These are phyloP conservation scores for Diaporthe sp. DNA, from an alignment of 2,329 filamentous ascomycete genomes.

Conservation along the genomic window DNA sequence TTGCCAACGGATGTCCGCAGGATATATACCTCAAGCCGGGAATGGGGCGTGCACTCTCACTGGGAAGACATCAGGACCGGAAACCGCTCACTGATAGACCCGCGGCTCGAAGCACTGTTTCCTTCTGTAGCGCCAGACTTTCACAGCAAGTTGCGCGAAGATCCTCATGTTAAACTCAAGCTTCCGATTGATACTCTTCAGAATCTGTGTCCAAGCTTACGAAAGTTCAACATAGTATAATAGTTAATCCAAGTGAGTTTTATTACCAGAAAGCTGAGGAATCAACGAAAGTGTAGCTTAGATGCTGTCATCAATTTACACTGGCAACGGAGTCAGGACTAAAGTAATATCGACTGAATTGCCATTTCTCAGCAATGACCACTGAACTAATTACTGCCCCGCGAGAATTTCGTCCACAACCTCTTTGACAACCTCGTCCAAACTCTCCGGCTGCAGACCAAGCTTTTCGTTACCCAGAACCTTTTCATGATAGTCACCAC, in stretches of 20 bases:
- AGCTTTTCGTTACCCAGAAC: neutral
- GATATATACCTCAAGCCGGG: neutral
- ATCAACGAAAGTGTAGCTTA: too few species aligned
- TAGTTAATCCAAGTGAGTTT: neutral
- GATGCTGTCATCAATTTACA: neutral
- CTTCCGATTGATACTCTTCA: neutral
- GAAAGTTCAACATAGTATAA: neutral
- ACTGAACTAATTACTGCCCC: neutral
- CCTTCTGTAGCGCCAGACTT: neutral
- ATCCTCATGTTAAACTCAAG: neutral
- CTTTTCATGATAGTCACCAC: conserved; percentile 8
- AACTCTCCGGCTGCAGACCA: neutral
- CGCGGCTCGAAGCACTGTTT: neutral
- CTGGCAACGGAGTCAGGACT: too few species aligned
- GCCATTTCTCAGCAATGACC: neutral
- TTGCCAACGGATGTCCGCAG: neutral
- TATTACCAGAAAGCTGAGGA: neutral
- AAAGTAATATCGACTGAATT: too few species aligned
- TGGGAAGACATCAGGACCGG: neutral
- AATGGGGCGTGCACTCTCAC: conserved; percentile 13
- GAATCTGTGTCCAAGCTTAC: neutral
- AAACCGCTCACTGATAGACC: neutral
- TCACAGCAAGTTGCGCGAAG: neutral
- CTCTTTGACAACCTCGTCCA: neutral
- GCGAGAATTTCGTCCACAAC: neutral